These are phyloP conservation scores for Candida sakaeoensis DNA, from an alignment of 805 yeast genomes.

Conservation along the genomic window DNA sequence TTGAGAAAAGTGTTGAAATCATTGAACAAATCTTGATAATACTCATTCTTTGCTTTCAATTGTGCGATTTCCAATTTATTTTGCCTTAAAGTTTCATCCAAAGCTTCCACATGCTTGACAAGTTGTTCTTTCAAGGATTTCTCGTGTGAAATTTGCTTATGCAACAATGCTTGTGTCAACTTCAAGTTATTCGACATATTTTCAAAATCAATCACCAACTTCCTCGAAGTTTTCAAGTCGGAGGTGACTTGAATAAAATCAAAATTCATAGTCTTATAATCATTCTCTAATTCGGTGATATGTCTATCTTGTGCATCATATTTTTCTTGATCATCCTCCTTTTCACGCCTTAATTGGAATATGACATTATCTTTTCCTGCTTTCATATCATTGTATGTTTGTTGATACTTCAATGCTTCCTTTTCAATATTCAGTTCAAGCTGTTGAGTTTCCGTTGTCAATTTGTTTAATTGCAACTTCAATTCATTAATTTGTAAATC, in stretches of 20 bases:
- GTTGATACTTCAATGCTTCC: not conserved
- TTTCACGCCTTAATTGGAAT: constrained; percentile 5
- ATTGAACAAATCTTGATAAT: not conserved
- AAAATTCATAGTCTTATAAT: constrained; percentile 6
- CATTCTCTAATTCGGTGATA: constrained; percentile 2
- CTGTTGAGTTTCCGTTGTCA: not conserved
- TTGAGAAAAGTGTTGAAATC: constrained; percentile 1
- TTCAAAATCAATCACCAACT: constrained; percentile 8
- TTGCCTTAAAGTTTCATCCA: no score
- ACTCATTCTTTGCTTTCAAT: not conserved
- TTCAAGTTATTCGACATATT: constrained; percentile 4
- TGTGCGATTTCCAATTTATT: not conserved
- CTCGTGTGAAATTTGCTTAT: constrained; percentile 6
- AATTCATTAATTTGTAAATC: constrained; percentile 17
- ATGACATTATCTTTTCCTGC: not conserved
- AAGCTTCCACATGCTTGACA: no score
- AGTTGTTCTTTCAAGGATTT: constrained; percentile 1
- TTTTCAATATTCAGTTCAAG: not conserved
- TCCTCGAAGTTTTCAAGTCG: constrained; percentile 7
- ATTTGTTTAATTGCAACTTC: not conserved
- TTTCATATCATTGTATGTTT: not conserved
- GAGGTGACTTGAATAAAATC: constrained; percentile 4
- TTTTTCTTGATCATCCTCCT: not conserved
- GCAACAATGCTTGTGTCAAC: constrained; percentile 3
- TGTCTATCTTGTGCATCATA: constrained; percentile 2